Conservation (phyloP, 306 rosid genomes). For the Hylodesmum podocarpum region DNA sequence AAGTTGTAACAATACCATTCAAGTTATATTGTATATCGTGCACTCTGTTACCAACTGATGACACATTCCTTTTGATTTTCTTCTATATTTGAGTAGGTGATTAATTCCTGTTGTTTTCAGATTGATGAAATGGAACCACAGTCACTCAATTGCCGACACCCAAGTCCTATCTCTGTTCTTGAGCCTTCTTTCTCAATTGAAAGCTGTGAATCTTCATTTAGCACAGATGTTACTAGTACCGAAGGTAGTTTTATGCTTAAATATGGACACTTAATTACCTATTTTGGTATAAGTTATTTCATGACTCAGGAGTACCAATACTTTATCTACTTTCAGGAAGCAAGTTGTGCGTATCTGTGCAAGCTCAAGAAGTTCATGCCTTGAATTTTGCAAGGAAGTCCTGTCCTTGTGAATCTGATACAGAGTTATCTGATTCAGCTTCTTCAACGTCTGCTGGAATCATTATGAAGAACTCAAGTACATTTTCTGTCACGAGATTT, state of each 20-base stretch:
- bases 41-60: neutral
- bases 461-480: constrained; percentile 27
- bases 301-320: constrained; percentile 11
- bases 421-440: constrained; percentile 83
- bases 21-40: neutral
- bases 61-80: constrained; percentile 12
- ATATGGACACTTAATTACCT: neutral
- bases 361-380: constrained; percentile 54
- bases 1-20: neutral
- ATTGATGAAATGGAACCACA: constrained; percentile 51
- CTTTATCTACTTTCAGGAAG: constrained; percentile 55
- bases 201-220: constrained; percentile 67
- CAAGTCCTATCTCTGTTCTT: constrained; percentile 87
- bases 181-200: constrained; percentile 82
- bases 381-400: constrained; percentile 48
- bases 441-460: constrained; percentile 60
- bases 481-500: constrained; percentile 24
- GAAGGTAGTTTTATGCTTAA: constrained; percentile 54
- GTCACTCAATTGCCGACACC: constrained; percentile 50
- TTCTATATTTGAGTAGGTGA: neutral
- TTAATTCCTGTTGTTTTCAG: constrained; percentile 45
- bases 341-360: constrained; percentile 63
- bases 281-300: neutral
- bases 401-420: constrained; percentile 49
- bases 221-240: constrained; percentile 56